Conservation (phyloP, 1,284 basidiomycete genomes). For the Termitomyces sp. region DNA sequence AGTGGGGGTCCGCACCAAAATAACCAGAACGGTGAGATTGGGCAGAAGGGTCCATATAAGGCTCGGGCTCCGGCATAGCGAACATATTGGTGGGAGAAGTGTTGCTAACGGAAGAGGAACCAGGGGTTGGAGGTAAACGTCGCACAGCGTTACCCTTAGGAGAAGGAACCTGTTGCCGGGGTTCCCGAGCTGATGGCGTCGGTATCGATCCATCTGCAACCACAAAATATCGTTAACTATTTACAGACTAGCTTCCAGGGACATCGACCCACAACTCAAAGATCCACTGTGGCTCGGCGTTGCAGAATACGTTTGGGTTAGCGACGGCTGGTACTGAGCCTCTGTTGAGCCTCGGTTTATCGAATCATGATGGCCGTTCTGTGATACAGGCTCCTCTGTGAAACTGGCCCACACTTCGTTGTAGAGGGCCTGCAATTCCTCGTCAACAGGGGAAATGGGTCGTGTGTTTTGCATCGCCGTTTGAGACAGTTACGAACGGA, state of each 20-base stretch:
- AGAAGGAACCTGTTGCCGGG: constrained; percentile 16
- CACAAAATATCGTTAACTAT: constrained; percentile 6
- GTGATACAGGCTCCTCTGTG: constrained; percentile 32
- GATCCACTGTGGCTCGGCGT: constrained; percentile 13
- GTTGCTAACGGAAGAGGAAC: constrained; percentile 20
- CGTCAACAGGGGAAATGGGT: constrained; percentile 47
- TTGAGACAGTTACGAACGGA: not conserved
- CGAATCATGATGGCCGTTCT: constrained; percentile 30
- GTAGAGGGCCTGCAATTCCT: constrained; percentile 65
- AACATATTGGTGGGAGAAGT: constrained; percentile 24
- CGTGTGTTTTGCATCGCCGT: constrained; percentile 21
- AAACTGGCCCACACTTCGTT: constrained; percentile 68
- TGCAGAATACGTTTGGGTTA: constrained; percentile 11
- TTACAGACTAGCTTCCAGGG: not conserved
- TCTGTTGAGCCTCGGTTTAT: constrained; percentile 30
- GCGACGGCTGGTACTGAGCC: constrained; percentile 14
- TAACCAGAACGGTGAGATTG: constrained; percentile 21
- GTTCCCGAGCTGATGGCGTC: constrained; percentile 12
- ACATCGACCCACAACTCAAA: constrained; percentile 15
- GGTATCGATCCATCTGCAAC: constrained; percentile 13
- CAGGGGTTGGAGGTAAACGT: constrained; percentile 40
- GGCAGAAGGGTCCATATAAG: constrained; percentile 24
- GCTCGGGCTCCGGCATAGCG: constrained; percentile 35
- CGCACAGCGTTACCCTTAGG: constrained; percentile 22
- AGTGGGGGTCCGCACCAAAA: constrained; percentile 26